Percentiles rank a stretch among this genome's conserved stretches.
These are phyloP conservation scores for Mrakia frigida DNA, from an alignment of 768 basidiomycete species.

Conservation along the genomic window DNA sequence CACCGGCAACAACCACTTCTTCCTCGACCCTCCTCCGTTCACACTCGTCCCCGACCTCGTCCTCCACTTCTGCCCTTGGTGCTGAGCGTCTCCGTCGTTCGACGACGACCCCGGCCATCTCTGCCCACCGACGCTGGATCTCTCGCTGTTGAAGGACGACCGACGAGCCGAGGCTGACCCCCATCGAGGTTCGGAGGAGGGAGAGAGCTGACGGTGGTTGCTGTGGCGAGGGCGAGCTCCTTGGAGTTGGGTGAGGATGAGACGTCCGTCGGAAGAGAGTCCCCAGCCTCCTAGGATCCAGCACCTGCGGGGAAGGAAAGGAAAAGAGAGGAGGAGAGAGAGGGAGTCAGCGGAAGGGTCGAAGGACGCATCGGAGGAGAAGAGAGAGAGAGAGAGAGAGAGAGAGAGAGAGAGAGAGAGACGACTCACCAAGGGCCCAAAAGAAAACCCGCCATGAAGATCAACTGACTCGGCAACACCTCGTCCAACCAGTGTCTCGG, in stretches of 20 bases:
- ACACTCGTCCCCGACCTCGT: background rate
- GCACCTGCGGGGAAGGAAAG: constrained; percentile 2
- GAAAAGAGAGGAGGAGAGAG: background rate
- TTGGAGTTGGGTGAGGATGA: constrained; percentile 27
- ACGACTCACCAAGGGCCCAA: constrained; percentile 25
- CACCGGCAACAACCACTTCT: constrained; percentile 25
- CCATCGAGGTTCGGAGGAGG: background rate
- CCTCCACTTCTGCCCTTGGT: background rate
- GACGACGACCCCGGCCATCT: background rate
- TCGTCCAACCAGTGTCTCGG: constrained; percentile 16
- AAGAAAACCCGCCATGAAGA: constrained; percentile 30
- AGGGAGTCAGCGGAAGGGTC: background rate
- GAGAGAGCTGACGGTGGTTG: background rate
- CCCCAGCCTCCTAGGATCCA: constrained; percentile 31
- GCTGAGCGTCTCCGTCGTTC: background rate
- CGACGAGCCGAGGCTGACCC: background rate
- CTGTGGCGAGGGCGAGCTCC: constrained; percentile 15
- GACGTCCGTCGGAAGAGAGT: constrained; percentile 18
- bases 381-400: background rate
- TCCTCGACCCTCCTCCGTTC: background rate
- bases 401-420: background rate
- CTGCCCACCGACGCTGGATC: background rate
- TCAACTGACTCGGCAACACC: constrained; percentile 23
- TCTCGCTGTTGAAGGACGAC: background rate
- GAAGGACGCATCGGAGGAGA: background rate